Evolutionary conservation across 169 alveolate species (phyloP).

Genomic region (Babesia sp.): DNA sequence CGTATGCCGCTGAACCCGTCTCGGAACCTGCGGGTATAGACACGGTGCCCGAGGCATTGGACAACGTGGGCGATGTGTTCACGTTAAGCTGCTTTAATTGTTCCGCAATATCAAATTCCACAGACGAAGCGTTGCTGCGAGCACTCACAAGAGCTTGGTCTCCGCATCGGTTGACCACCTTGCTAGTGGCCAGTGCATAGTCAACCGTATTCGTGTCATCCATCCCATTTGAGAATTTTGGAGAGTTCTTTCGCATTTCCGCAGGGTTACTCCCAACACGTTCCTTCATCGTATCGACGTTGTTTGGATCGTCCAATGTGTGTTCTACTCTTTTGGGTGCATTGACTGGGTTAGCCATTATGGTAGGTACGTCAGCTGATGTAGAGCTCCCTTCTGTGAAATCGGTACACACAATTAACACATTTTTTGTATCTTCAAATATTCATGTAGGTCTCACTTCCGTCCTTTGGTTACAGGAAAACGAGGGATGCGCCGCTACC

Average conservation of each 20-base stretch:
- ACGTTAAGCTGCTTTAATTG: background rate
- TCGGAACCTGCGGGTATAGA: conserved; percentile 12
- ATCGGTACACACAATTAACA: background rate
- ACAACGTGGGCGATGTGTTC: background rate
- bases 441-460: too few relatives aligned
- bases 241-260: background rate
- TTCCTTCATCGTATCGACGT: background rate
- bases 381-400: background rate
- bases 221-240: background rate
- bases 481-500: background rate
- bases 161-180: background rate
- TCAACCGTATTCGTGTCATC: background rate
- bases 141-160: background rate
- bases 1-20: conserved; percentile 12
- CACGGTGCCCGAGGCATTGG: conserved; percentile 1
- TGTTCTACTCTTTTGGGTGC: background rate
- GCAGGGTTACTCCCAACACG: background rate
- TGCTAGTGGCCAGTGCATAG: background rate
- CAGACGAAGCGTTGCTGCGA: background rate
- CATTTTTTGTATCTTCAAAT: too few relatives aligned
- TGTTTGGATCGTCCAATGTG: background rate
- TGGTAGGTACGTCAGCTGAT: background rate
- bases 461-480: background rate
- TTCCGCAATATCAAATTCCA: conserved; percentile 11
- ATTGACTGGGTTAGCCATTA: background rate